phyloP scores from a whole-genome alignment of 2,329 filamentous ascomycete genomes.

The Alternaria triticimaculans region DNA sequence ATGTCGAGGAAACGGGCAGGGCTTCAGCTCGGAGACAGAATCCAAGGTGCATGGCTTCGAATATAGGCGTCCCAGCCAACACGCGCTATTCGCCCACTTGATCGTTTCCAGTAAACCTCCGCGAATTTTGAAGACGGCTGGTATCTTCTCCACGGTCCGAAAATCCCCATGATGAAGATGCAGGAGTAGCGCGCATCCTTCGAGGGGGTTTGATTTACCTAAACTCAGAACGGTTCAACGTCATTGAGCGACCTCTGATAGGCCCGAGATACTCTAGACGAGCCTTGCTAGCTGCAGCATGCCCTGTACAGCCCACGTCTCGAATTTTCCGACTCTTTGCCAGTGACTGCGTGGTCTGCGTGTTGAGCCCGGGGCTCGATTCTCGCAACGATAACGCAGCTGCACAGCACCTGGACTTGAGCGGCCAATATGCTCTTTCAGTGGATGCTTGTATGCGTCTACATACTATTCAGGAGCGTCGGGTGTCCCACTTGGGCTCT shows the following conservation, averaged over 20 bases:
- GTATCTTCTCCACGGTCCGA: background rate
- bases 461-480: background rate
- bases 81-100: background rate
- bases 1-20: background rate
- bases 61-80: background rate
- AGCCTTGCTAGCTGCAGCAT: background rate
- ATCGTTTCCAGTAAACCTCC: background rate
- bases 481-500: background rate
- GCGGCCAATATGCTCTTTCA: background rate
- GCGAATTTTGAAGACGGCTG: background rate
- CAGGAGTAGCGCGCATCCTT: background rate
- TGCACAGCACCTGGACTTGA: background rate
- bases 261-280: no score
- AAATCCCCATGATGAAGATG: background rate
- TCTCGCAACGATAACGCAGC: background rate
- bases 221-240: background rate
- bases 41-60: background rate
- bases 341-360: background rate
- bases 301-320: background rate
- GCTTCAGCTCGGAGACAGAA: background rate
- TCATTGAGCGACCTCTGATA: background rate
- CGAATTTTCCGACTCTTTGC: background rate
- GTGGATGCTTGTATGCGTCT: background rate
- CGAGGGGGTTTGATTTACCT: background rate
- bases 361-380: background rate